phyloP scores from a whole-genome alignment of 2,329 filamentous ascomycete genomes.

The Harringtonia aguacate region DNA sequence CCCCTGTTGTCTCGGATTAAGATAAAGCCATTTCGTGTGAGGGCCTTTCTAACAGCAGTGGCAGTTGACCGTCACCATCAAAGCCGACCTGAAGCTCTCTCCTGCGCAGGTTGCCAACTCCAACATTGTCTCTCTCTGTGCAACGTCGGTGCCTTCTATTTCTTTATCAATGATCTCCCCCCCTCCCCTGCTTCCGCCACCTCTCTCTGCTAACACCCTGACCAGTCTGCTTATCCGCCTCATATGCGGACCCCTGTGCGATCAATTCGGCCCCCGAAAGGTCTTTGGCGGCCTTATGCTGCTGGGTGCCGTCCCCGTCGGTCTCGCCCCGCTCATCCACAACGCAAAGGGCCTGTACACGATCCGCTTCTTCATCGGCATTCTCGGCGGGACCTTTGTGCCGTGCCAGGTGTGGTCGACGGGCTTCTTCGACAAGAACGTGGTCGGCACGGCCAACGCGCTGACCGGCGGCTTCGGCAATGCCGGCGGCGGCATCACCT shows the following conservation, averaged over 20 bases:
- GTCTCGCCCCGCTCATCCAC: constrained; percentile 67
- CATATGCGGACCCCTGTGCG: constrained; percentile 73
- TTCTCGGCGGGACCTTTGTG: constrained; percentile 69
- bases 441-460: constrained; percentile 82
- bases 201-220: too few relatives aligned
- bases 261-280: constrained; percentile 68
- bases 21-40: background rate
- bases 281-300: constrained; percentile 75
- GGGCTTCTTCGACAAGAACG: constrained; percentile 85
- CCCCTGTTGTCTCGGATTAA: too few relatives aligned
- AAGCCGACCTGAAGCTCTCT: constrained; percentile 63
- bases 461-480: constrained; percentile 80
- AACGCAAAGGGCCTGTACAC: constrained; percentile 57
- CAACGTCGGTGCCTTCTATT: constrained; percentile 39
- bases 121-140: constrained; percentile 72
- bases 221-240: constrained; percentile 61
- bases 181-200: background rate
- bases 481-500: constrained; percentile 80
- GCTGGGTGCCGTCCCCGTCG: constrained; percentile 68
- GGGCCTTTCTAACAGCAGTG: background rate
- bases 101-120: constrained; percentile 71
- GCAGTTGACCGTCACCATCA: constrained; percentile 64
- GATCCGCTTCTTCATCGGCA: constrained; percentile 70
- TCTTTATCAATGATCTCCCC: background rate
- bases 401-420: constrained; percentile 90